phyloP scores from a whole-genome alignment of 495 filamentous ascomycete species.

The Thermothielavioides terrestris region DNA sequence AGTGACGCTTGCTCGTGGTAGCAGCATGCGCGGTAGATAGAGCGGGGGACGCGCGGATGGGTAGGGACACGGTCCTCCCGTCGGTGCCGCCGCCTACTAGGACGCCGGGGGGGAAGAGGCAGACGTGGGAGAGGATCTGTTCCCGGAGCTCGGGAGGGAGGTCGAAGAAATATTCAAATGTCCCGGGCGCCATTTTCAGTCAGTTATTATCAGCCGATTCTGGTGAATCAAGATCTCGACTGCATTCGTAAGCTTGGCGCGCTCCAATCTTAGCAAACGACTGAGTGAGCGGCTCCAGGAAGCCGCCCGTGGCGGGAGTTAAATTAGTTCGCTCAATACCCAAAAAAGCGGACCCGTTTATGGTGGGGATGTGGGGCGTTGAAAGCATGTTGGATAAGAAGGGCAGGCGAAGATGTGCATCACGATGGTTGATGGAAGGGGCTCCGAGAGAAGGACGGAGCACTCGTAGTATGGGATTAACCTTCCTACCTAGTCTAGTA shows the following conservation, averaged over 20 bases:
- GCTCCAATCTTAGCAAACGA: too few relatives aligned
- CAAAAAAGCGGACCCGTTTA: too few relatives aligned
- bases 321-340: too few relatives aligned
- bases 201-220: background rate
- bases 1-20: background rate
- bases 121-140: conserved; percentile 13
- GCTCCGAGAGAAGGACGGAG: too few relatives aligned
- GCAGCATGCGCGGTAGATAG: background rate
- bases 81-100: background rate
- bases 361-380: too few relatives aligned
- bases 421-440: too few relatives aligned
- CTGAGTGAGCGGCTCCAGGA: too few relatives aligned
- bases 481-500: conserved; percentile 42
- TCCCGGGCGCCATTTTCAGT: background rate
- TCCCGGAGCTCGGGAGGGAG: conserved; percentile 13
- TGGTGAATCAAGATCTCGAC: background rate
- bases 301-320: too few relatives aligned
- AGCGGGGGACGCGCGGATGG: background rate
- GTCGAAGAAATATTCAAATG: conserved; percentile 10
- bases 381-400: too few relatives aligned
- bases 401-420: too few relatives aligned
- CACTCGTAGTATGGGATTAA: conserved; percentile 20
- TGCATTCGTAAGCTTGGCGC: too few relatives aligned
- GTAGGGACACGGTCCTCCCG: background rate
- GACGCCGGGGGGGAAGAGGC: conserved; percentile 9